Conservation (phyloP, 202 grass and related monocot genomes). For the Hordeum pubiflorum region DNA sequence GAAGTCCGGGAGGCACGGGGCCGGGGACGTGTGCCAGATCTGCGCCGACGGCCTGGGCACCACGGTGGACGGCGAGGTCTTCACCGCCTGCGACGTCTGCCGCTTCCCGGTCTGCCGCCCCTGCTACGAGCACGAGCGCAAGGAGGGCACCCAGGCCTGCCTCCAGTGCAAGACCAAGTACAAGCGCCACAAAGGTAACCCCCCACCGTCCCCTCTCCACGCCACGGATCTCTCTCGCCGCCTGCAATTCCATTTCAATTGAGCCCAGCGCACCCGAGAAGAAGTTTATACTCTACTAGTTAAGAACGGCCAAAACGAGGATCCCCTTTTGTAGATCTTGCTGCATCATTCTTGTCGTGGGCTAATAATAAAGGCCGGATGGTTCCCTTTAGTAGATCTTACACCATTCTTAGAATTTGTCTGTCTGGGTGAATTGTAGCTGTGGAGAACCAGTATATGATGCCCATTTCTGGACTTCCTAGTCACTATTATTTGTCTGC, state of each 20-base stretch:
- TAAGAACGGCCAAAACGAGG: not conserved
- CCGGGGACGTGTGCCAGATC: conserved; percentile 72
- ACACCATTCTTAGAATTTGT: not conserved
- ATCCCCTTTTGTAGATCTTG: not conserved
- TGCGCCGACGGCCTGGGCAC: conserved; percentile 66
- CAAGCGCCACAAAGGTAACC: conserved; percentile 78
- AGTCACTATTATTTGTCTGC: not conserved
- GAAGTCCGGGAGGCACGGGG: conserved; percentile 55
- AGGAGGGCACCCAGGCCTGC: conserved; percentile 70
- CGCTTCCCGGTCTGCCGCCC: conserved; percentile 67
- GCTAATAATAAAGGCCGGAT: not conserved
- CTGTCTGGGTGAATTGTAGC: conserved; percentile 1
- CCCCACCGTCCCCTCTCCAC: not conserved
- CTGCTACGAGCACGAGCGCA: conserved; percentile 88
- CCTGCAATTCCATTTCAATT: not conserved
- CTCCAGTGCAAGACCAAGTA: conserved; percentile 93
- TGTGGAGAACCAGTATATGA: not conserved
- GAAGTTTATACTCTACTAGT: not conserved
- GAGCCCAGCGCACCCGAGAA: not conserved
- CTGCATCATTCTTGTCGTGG: not conserved
- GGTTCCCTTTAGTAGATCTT: conserved; percentile 3
- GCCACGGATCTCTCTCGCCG: not conserved
- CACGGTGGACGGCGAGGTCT: conserved; percentile 63
- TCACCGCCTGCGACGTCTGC: conserved; percentile 67
- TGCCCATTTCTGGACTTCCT: not conserved